Evolutionary conservation across 2,329 filamentous ascomycete species (phyloP).

Genomic region (Pseudohalonectria lignicola): DNA sequence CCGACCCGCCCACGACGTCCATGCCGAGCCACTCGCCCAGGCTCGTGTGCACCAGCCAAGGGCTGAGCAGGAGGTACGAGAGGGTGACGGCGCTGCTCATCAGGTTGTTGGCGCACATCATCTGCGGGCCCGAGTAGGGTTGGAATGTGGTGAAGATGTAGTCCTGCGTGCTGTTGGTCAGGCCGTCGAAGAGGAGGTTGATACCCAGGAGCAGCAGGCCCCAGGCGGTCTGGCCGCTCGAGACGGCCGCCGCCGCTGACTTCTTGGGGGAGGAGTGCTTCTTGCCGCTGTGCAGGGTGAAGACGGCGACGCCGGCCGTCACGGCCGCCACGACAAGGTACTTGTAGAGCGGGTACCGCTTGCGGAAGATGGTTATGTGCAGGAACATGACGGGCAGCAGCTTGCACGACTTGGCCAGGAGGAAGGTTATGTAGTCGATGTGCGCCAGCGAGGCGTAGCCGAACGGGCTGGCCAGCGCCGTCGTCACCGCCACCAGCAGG

Average conservation of each 20-base stretch:
- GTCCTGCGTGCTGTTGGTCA: conserved; percentile 95
- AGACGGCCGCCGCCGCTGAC: conserved; percentile 9
- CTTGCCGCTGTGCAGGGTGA: conserved; percentile 68
- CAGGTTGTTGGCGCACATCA: conserved; percentile 98
- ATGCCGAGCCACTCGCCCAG: conserved; percentile 56
- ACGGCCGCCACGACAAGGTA: conserved; percentile 89
- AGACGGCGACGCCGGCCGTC: conserved; percentile 84
- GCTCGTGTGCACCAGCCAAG: conserved; percentile 62
- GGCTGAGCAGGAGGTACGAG: conserved; percentile 65
- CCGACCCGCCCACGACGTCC: conserved; percentile 52
- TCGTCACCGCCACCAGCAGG: conserved; percentile 75
- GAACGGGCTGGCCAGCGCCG: conserved; percentile 85
- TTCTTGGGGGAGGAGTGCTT: conserved; percentile 25
- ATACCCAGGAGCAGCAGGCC: conserved; percentile 75
- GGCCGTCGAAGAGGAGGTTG: conserved; percentile 88
- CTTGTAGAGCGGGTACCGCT: conserved; percentile 88
- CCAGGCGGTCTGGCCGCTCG: conserved; percentile 55
- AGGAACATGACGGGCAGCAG: conserved; percentile 97
- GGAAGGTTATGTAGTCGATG: conserved; percentile 96
- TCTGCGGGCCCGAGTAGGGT: conserved; percentile 83
- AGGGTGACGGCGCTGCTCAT: conserved; percentile 71
- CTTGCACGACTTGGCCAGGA: conserved; percentile 96
- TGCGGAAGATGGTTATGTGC: conserved; percentile 83
- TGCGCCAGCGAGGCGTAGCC: conserved; percentile 87
- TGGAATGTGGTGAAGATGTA: conserved; percentile 76